Evolutionary conservation across 139 green algal genomes (phyloP).

Genomic region (Chlorella ohadii): DNA sequence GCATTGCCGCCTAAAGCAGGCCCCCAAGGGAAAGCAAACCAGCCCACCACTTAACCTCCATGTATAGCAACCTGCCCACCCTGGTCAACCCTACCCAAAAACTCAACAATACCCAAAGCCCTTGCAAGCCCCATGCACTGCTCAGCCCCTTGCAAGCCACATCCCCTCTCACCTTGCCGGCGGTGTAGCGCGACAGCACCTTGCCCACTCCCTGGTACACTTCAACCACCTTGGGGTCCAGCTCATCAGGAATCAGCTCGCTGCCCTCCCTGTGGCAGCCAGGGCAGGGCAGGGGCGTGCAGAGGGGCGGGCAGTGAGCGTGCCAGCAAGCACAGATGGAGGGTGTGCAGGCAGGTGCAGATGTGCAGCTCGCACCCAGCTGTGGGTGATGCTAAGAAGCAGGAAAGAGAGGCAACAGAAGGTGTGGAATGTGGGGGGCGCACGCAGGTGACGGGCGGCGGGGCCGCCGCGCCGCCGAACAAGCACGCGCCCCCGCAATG

Average conservation of each 20-base stretch:
- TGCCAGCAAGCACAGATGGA: not conserved
- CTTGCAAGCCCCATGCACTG: too few species aligned
- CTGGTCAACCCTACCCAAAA: too few species aligned
- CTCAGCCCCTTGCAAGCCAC: too few species aligned
- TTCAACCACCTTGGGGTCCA: slow-evolving; percentile 84
- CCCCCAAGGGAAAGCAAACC: too few species aligned
- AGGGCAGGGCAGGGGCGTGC: too few species aligned
- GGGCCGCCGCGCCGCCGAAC: not conserved
- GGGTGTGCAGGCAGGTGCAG: not conserved
- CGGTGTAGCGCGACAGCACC: slow-evolving; percentile 75
- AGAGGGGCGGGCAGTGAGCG: too few species aligned
- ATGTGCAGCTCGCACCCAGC: not conserved
- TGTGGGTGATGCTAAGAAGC: not conserved
- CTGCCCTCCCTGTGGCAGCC: slow-evolving; percentile 7
- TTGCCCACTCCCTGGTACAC: slow-evolving; percentile 78
- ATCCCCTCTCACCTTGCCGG: slow-evolving; percentile 76
- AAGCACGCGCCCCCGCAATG: not conserved
- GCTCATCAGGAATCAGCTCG: slow-evolving; percentile 41
- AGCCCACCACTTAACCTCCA: too few species aligned
- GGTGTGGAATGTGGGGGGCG: not conserved
- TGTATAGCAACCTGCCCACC: too few species aligned
- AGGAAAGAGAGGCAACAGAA: not conserved
- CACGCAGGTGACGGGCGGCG: not conserved
- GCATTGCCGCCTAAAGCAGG: too few species aligned
- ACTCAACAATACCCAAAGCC: too few species aligned